A percentile compares a stretch with the other conserved stretches of the same genome.
Evolutionary conservation across 2,329 filamentous ascomycete species (phyloP).

Genomic region (Aspergillus puulaauensis): DNA sequence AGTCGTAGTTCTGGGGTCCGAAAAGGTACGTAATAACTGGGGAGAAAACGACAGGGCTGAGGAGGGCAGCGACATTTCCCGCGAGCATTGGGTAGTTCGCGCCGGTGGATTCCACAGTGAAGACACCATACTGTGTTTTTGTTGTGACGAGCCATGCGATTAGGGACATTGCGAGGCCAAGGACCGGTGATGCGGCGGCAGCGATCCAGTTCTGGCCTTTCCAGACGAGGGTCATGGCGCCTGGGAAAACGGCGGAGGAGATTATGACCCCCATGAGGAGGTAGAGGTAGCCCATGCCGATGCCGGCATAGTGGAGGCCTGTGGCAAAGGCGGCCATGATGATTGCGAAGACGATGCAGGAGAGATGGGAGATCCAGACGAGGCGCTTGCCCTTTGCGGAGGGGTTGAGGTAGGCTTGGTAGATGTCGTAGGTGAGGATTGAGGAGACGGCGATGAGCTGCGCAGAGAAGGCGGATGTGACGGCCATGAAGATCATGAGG

Average conservation of each 20-base stretch:
- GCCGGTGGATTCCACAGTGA: constrained; percentile 74
- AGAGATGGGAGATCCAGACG: constrained; percentile 75
- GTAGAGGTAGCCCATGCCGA: constrained; percentile 87
- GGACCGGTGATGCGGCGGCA: constrained; percentile 66
- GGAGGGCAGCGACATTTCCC: constrained; percentile 78
- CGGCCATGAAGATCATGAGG: constrained; percentile 84
- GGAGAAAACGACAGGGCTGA: constrained; percentile 73
- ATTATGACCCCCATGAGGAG: constrained; percentile 92
- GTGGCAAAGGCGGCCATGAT: constrained; percentile 77
- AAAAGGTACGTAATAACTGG: constrained; percentile 72
- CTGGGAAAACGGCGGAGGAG: constrained; percentile 78
- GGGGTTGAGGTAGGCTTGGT: constrained; percentile 83
- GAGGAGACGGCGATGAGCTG: constrained; percentile 85
- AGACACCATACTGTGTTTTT: constrained; percentile 64
- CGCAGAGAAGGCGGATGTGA: constrained; percentile 78
- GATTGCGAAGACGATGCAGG: constrained; percentile 71
- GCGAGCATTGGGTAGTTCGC: constrained; percentile 87
- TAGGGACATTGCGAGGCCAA: constrained; percentile 68
- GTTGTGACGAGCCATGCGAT: constrained; percentile 78
- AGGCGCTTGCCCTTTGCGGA: constrained; percentile 70
- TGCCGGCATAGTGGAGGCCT: constrained; percentile 70
- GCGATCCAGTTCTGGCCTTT: constrained; percentile 74
- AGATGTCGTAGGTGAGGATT: constrained; percentile 86
- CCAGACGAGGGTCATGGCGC: constrained; percentile 79
- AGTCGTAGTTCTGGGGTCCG: constrained; percentile 78